Percentiles rank a stretch among this genome's conserved stretches.
Conservation (phyloP, 805 yeast genomes). For the Candida pseudoglaebosa region DNA sequence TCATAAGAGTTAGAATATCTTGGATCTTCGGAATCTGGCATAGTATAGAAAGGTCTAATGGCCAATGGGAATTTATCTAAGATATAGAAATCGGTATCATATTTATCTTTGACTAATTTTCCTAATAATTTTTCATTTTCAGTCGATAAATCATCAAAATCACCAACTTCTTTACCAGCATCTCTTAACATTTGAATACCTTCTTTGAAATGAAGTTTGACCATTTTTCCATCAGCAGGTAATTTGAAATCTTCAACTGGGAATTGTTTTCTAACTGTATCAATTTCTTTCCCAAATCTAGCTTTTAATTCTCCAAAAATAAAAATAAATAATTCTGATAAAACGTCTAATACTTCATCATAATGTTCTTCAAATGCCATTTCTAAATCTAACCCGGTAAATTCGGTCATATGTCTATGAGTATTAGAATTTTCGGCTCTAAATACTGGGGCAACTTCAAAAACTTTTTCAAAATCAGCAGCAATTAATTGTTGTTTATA, state of each 20-base stretch:
- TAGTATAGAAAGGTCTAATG: slow-evolving; percentile 96
- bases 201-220: slow-evolving; percentile 81
- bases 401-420: slow-evolving; percentile 99
- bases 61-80: slow-evolving; percentile 97
- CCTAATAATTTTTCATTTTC: slow-evolving; percentile 95
- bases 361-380: slow-evolving; percentile 98
- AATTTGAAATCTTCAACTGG: slow-evolving; percentile 97
- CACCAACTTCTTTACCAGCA: slow-evolving; percentile 82
- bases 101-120: slow-evolving; percentile 84
- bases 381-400: slow-evolving; percentile 94
- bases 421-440: slow-evolving; percentile 99
- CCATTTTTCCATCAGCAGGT: slow-evolving; percentile 93
- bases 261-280: slow-evolving; percentile 84
- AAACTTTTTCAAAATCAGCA: slow-evolving; percentile 94
- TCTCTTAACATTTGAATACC: slow-evolving; percentile 84
- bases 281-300: slow-evolving; percentile 81
- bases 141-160: slow-evolving; percentile 85
- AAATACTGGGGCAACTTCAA: slow-evolving; percentile 96
- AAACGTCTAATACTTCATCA: slow-evolving; percentile 72
- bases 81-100: slow-evolving; percentile 96
- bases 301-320: slow-evolving; percentile 79
- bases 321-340: slow-evolving; percentile 76
- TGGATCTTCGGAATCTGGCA: slow-evolving; percentile 94
- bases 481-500: slow-evolving; percentile 98
- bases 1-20: slow-evolving; percentile 96